These are phyloP conservation scores for Pythium vanterpoolii DNA, from an alignment of 352 stramenopile genomes.

Conservation along the genomic window DNA sequence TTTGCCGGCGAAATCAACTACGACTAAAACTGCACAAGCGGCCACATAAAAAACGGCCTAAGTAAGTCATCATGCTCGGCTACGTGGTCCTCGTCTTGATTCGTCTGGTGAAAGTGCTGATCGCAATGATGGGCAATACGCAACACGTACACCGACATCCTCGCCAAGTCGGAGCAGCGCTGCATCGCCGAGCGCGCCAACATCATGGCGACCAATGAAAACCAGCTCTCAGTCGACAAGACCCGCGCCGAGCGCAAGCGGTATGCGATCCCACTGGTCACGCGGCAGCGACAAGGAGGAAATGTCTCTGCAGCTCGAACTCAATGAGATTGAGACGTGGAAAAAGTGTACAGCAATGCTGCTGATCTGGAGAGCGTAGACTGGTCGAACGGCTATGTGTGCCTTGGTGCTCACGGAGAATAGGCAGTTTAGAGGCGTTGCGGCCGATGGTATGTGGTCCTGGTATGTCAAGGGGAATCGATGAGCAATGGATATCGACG, in stretches of 20 bases:
- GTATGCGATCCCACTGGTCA: conserved; percentile 42
- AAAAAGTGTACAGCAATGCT: too few relatives aligned
- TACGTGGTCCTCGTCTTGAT: conserved; percentile 70
- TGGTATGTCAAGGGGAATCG: not conserved
- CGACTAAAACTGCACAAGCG: conserved; percentile 46
- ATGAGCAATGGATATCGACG: not conserved
- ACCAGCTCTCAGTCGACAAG: conserved; percentile 32
- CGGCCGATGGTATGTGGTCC: not conserved
- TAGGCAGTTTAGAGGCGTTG: not conserved
- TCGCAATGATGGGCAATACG: conserved; percentile 74
- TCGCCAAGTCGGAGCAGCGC: conserved; percentile 55
- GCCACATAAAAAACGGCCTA: conserved; percentile 49
- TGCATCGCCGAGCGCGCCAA: conserved; percentile 65
- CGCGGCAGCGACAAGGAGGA: conserved; percentile 30
- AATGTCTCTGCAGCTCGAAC: conserved; percentile 47
- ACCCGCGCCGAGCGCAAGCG: conserved; percentile 34
- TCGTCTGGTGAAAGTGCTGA: conserved; percentile 61
- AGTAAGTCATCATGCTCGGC: conserved; percentile 45
- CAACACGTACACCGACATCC: conserved; percentile 63
- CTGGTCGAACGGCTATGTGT: too few relatives aligned
- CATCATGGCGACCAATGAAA: conserved; percentile 62
- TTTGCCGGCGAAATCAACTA: conserved; percentile 65
- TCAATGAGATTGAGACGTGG: conserved; percentile 46
- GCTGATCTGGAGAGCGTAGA: too few relatives aligned
- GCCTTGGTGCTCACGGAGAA: not conserved